These are phyloP conservation scores for Phlyctochytrium bullatum DNA, from an alignment of 192 early-diverging fungal genomes.

Conservation along the genomic window DNA sequence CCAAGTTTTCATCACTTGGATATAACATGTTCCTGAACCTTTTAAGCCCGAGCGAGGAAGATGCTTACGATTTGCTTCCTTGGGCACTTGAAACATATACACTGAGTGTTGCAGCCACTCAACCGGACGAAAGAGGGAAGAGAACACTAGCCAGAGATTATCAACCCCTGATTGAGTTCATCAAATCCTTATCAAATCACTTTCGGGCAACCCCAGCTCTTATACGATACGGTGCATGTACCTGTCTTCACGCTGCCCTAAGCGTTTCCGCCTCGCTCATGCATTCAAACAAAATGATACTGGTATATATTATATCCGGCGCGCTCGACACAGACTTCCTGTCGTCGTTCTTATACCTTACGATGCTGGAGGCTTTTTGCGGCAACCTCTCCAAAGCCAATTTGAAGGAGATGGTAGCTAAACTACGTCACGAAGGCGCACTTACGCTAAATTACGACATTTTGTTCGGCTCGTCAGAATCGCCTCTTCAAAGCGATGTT, in stretches of 20 bases:
- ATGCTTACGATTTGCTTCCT: slow-evolving; percentile 50
- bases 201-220: slow-evolving; percentile 52
- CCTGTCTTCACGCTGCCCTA: slow-evolving; percentile 45
- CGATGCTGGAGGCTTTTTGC: slow-evolving; percentile 38
- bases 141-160: slow-evolving; percentile 23
- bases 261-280: slow-evolving; percentile 38
- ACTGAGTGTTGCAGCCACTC: slow-evolving; percentile 11
- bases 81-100: slow-evolving; percentile 53
- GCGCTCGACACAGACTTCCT: slow-evolving; percentile 53
- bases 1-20: slow-evolving; percentile 14
- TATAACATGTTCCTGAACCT: slow-evolving; percentile 48
- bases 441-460: slow-evolving; percentile 27
- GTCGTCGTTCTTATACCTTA: slow-evolving; percentile 48
- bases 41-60: slow-evolving; percentile 47
- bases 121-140: slow-evolving; percentile 11
- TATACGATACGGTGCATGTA: slow-evolving; percentile 49
- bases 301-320: slow-evolving; percentile 44
- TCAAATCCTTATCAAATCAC: slow-evolving; percentile 46
- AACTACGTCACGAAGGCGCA: slow-evolving; percentile 14
- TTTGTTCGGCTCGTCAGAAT: slow-evolving; percentile 4
- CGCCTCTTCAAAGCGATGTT: not conserved
- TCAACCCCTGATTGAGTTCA: slow-evolving; percentile 38
- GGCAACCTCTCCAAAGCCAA: slow-evolving; percentile 1
- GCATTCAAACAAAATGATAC: slow-evolving; percentile 30
- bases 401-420: slow-evolving; percentile 23